Evolutionary conservation across 2,329 filamentous ascomycete species (phyloP).

Genomic region (Paracoccidioides lutzii): DNA sequence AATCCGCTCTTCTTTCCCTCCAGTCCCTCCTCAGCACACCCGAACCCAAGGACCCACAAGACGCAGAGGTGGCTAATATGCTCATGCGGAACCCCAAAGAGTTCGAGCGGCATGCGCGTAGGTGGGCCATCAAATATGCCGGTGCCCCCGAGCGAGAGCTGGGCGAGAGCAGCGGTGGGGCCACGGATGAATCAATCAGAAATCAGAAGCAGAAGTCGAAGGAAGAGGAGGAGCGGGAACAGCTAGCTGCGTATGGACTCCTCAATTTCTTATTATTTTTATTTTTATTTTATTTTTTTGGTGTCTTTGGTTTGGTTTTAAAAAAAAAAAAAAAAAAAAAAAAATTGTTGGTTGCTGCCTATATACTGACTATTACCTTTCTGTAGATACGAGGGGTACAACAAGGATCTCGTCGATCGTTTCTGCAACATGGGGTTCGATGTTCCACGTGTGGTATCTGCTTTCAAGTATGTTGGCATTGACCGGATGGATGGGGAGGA

Average conservation of each 20-base stretch:
- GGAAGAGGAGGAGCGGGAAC: conserved; percentile 44
- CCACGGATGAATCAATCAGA: conserved; percentile 41
- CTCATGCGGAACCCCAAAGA: conserved; percentile 63
- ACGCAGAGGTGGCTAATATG: conserved; percentile 89
- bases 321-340: no score
- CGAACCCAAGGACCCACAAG: conserved; percentile 92
- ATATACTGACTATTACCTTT: not conserved
- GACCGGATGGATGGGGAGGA: conserved; percentile 64
- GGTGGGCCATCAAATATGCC: conserved; percentile 80
- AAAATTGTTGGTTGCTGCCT: no score
- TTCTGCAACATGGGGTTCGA: conserved; percentile 90
- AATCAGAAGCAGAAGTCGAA: conserved; percentile 42
- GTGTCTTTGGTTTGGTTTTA: no score
- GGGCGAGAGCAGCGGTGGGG: conserved; percentile 41
- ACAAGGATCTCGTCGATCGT: conserved; percentile 65
- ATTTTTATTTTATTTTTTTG: not conserved
- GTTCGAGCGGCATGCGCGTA: conserved; percentile 69
- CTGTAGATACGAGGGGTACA: conserved; percentile 72
- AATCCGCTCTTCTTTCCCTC: conserved; percentile 82
- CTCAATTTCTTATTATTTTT: not conserved
- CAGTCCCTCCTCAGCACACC: conserved; percentile 87
- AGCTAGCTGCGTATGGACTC: conserved; percentile 39
- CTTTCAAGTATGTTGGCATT: conserved; percentile 70
- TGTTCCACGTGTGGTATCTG: conserved; percentile 70
- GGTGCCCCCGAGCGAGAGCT: conserved; percentile 52